Evolutionary conservation across 2,329 filamentous ascomycete species (phyloP).

Genomic region (Apiospora aurea): DNA sequence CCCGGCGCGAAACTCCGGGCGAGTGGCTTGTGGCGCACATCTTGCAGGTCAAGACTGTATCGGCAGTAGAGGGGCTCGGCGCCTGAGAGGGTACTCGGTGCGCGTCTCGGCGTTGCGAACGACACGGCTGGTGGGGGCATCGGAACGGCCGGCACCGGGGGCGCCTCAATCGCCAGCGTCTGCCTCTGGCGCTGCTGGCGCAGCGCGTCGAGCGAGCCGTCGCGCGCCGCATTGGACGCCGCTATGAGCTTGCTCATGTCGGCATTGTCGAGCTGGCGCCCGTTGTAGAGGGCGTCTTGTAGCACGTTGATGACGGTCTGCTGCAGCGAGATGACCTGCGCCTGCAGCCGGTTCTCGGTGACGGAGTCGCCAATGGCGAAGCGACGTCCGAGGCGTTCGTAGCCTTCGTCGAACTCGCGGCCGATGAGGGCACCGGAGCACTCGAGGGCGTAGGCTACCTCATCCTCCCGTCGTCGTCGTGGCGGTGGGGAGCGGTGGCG

Average conservation of each 20-base stretch:
- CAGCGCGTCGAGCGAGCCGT: constrained; percentile 45
- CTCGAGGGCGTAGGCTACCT: constrained; percentile 40
- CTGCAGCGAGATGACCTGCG: constrained; percentile 47
- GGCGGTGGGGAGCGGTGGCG: not conserved
- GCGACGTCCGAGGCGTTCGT: constrained; percentile 40
- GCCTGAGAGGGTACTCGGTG: constrained; percentile 26
- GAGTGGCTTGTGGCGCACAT: constrained; percentile 34
- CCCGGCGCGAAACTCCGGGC: constrained; percentile 33
- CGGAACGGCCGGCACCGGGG: not conserved
- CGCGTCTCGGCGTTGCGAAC: constrained; percentile 28
- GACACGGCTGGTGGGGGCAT: constrained; percentile 4
- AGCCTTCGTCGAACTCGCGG: constrained; percentile 45
- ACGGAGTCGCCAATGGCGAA: constrained; percentile 47
- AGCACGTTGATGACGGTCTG: constrained; percentile 47
- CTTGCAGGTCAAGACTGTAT: constrained; percentile 43
- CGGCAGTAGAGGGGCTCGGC: constrained; percentile 41
- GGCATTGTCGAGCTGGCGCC: constrained; percentile 34
- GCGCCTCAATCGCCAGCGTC: constrained; percentile 29
- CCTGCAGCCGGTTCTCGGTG: constrained; percentile 46
- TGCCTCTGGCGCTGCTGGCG: constrained; percentile 44
- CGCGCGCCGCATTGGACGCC: constrained; percentile 43
- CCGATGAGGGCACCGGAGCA: constrained; percentile 42
- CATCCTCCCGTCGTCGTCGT: constrained; percentile 27
- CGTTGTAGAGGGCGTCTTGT: constrained; percentile 45
- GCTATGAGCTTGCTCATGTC: constrained; percentile 43